Conservation (phyloP, 208 protist genomes). For the Leishmania martiniquensis region DNA sequence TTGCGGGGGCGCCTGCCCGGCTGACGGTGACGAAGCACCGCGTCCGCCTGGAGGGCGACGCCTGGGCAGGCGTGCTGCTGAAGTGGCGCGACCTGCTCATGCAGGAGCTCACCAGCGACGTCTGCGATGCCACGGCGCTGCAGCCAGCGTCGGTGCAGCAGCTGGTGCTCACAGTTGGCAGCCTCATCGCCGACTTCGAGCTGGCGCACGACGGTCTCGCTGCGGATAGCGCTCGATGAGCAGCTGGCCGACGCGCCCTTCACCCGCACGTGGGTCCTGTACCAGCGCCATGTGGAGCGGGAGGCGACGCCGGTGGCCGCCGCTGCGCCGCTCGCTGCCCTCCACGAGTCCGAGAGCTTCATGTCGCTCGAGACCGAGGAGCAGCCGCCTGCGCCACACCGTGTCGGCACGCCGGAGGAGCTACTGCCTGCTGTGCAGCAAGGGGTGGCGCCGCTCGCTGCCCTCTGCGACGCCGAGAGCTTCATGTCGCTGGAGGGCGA, state of each 20-base stretch:
- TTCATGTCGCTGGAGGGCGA: no score
- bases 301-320: background rate
- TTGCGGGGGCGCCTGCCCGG: background rate
- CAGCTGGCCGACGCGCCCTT: conserved; percentile 20
- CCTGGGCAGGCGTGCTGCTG: conserved; percentile 39
- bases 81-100: conserved; percentile 27
- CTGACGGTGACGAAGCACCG: conserved; percentile 35
- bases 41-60: conserved; percentile 45
- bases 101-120: conserved; percentile 44
- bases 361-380: background rate
- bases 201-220: conserved; percentile 22
- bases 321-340: background rate
- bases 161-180: conserved; percentile 25
- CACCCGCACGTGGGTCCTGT: conserved; percentile 23
- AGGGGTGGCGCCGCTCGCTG: no score
- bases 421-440: no score
- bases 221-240: conserved; percentile 24
- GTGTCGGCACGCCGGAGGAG: background rate
- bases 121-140: conserved; percentile 32
- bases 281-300: conserved; percentile 1
- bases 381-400: background rate
- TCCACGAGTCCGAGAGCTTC: background rate
- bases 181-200: conserved; percentile 32
- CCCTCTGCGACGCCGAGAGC: no score
- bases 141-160: conserved; percentile 7